Evolutionary conservation across 257 asterid genomes (phyloP), one percentile per base, ranked within the genome.

Genomic region (Ilex asprella): DNA sequence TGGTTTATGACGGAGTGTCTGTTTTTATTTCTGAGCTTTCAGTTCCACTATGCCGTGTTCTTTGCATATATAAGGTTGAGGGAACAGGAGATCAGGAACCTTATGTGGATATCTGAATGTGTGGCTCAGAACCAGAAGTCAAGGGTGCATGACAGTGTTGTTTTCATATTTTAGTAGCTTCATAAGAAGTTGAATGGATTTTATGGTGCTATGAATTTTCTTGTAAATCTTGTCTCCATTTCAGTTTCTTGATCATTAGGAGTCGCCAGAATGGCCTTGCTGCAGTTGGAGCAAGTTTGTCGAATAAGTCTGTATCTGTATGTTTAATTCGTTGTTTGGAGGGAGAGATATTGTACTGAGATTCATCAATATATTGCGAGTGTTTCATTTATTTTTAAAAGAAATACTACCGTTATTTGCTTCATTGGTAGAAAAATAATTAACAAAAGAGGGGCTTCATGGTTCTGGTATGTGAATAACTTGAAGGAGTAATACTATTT

Each of bases 71-170:
- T 87, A 80, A 90, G 96, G 77, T 59, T 87, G 84, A 80, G 88
- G 74, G 97, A 90, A 79, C 97, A 90, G 79, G 97, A 90, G 81
- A 90, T 90, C 84, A 77, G 96, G 82, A 90, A 90, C 80, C 68
- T 90, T 76, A 90, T 90, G 97, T 90, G 97, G 97, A 90, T 90
- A 70, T 90, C 96, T 10, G 97, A 90, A 82, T 90, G 97, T 0
- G 97, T 90, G 56, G 95, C 97, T 21, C 96, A 90, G 71, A 90
- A 90, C 89, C 97, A 90, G 78, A 90, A 90, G 73, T 80, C 91
- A 39, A 82, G 97, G 62, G 96, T 87, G 67, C 97, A 90, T 27
- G 97, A 90, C 30, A 90, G 97, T 49, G 96, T 90, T 54, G 97
- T 90, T 59, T 85, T 87, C 73, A 87, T 87, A 65, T 90, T 90